Evolutionary conservation across 306 rosid genomes (phyloP), one percentile per base, ranked within the genome.

Genomic region (Lathyrus tuberosus): DNA sequence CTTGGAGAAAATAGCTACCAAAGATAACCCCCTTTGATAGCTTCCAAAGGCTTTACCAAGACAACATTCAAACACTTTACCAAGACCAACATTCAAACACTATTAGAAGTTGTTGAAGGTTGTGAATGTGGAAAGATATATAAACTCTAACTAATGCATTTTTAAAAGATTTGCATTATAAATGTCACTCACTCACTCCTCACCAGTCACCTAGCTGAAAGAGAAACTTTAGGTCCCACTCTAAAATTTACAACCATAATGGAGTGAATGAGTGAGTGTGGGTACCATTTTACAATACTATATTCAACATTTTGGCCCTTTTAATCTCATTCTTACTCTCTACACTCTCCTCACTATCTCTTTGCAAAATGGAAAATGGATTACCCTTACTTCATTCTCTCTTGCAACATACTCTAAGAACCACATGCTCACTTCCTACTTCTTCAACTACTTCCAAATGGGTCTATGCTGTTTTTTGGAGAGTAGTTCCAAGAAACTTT

Each of bases 391-490:
- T 89, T 31, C 83, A 92, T 64, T 87, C 81, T 76, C 92, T 92
- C 75, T 73, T 92, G 72, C 98, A 89, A 71, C 89, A 84, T 53
- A 81, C 96, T 9, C 88, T 92, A 35, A 87, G 88, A 75, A 82
- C 71, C 78, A 58, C 87, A 0, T 89, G 98, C 65, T 83, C 90
- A 11, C 72, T 70, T 73, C 52, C 91, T 4, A 82, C 68, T 69
- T 85, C 88, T 46, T 80, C 89, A 48, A 15, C 16, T 73, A 79
- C 94, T 74, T 86, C 98, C 26, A 92, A 87, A 74, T 92, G 98
- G 98, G 91, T 89, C 4, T 92, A 92, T 17, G 88, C 96, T 26
- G 87, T 92, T 44, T 92, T 89, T 65, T 92, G 96, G 98, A 84
- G 92, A 70, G 88, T 87, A 63, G 65, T 89, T 40, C 98, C 98